Percentiles rank a stretch among this genome's conserved stretches.
Conservation (phyloP, 306 rosid species). For the Canavalia ensiformis region DNA sequence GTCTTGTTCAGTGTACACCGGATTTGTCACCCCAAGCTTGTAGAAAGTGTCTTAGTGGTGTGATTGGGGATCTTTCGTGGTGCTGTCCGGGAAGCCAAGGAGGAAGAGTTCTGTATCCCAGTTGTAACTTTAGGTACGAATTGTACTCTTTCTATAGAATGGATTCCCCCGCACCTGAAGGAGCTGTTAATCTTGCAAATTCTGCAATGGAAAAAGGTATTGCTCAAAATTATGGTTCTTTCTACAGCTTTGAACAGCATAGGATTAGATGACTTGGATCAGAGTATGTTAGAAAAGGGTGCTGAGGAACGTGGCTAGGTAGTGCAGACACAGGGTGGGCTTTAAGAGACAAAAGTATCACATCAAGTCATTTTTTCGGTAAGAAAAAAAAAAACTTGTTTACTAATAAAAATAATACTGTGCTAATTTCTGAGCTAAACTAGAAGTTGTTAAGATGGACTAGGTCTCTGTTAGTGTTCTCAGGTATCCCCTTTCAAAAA, state of each 20-base stretch:
- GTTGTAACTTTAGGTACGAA: constrained; percentile 46
- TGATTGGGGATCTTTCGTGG: constrained; percentile 11
- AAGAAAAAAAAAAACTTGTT: no score
- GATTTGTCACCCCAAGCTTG: constrained; percentile 33
- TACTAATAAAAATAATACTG: no score
- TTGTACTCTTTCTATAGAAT: constrained; percentile 39
- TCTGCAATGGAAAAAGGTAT: not conserved
- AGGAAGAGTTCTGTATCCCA: constrained; percentile 41
- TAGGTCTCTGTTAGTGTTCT: no score
- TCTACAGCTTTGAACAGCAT: not conserved
- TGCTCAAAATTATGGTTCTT: not conserved
- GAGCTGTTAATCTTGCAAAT: not conserved
- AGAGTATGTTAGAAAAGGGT: not conserved
- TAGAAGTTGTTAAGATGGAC: no score
- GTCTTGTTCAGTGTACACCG: constrained; percentile 42
- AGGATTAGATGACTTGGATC: not conserved
- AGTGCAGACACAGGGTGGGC: no score
- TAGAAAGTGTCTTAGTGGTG: constrained; percentile 26
- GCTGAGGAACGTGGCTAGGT: no score
- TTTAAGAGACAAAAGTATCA: no score
- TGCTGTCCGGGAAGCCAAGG: constrained; percentile 33
- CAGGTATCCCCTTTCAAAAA: no score
- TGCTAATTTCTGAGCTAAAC: no score
- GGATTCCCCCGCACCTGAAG: constrained; percentile 18
- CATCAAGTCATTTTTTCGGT: no score